Conservation (phyloP, 768 basidiomycete species). For the Chlorophyllum brunneum region DNA sequence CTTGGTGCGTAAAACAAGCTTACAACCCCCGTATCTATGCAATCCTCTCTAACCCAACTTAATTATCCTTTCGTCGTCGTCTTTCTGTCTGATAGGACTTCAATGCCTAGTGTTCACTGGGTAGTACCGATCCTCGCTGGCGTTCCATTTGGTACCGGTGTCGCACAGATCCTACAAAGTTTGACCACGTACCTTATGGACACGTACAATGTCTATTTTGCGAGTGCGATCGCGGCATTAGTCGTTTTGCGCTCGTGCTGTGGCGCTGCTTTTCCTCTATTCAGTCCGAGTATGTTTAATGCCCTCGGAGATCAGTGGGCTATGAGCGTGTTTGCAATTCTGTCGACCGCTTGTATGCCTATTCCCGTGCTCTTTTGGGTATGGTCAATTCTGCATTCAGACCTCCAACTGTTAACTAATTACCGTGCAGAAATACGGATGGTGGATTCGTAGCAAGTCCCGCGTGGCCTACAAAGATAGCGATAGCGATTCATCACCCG, state of each 20-base stretch:
- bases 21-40: neutral
- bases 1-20: conserved; percentile 39
- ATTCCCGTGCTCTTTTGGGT: conserved; percentile 56
- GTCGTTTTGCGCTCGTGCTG: conserved; percentile 62
- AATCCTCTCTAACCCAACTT: too few relatives aligned
- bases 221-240: conserved; percentile 66
- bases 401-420: neutral
- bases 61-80: too few relatives aligned
- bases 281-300: conserved; percentile 49
- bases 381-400: conserved; percentile 20
- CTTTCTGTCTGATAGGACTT: too few relatives aligned
- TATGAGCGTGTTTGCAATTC: conserved; percentile 49
- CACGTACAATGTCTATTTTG: conserved; percentile 60
- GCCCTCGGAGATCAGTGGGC: conserved; percentile 53
- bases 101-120: conserved; percentile 52
- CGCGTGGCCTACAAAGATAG: conserved; percentile 40
- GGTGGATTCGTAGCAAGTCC: conserved; percentile 42
- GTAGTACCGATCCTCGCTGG: conserved; percentile 65
- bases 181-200: conserved; percentile 74
- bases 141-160: conserved; percentile 61
- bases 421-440: conserved; percentile 49
- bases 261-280: conserved; percentile 60
- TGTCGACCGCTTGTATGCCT: conserved; percentile 48
- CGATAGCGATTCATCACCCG: conserved; percentile 11
- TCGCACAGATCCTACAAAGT: conserved; percentile 61